Evolutionary conservation across 2,329 filamentous ascomycete species (phyloP), one percentile per base, ranked within the genome.

Genomic region (Penicillium sclerotiorum): DNA sequence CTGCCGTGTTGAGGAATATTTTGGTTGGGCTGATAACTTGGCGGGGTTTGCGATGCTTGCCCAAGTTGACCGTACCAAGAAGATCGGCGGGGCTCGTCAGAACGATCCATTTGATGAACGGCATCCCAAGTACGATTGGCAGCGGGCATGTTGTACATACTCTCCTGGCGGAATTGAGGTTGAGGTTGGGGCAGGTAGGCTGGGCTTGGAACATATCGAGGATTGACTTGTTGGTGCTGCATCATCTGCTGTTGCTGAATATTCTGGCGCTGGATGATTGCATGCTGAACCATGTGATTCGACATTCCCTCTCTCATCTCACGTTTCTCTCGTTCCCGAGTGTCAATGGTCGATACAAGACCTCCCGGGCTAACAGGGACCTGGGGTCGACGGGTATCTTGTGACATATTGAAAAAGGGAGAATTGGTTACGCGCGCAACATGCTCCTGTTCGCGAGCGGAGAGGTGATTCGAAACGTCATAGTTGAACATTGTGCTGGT

Each of bases 391-490:
- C 76, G 75, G 43, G 78, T 77, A 42, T 80, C 80, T 30, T 66
- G 71, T 4, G 80, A 81, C 66, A 95, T 76, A 50, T 82, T 84
- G 60, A 95, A 81, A 42, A 95, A 76, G 0, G 91, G 88, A 0
- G 84, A 85, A 1, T 89, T 88, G 0, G 90, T 95, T 59, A 90
- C 79, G 30, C 88, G 84, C 8, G 91, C 89, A n/a, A 95, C 81
- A 59, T 95, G 87, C 71, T 95, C 90, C 67, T 95, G 91, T 69
- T 96, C 91, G 13, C 88, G 84, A 15, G 91, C 91, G 17, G 89
- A 91, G n/a, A 96, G 77, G 49, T 86, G 82, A 0, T 75, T 72
- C 8, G 81, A 78, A 20, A 80, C 72, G 56, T 83, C 78, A 21
- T 73, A 68, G 39, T 75, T 73, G 23, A 87, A 69, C 49, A 80